phyloP scores from a whole-genome alignment of 179 eudicot species.

The Spergularia azorica region DNA sequence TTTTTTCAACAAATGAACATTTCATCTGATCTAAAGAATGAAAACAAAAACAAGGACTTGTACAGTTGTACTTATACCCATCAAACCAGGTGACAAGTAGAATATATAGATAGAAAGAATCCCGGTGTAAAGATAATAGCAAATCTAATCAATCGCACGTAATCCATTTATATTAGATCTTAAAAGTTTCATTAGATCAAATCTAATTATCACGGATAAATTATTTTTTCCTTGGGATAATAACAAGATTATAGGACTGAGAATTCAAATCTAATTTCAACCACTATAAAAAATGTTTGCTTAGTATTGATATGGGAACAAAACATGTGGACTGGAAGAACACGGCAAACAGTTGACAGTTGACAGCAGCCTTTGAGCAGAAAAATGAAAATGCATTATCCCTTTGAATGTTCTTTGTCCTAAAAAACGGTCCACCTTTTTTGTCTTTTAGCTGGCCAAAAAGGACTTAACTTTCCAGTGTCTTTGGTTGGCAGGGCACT shows the following conservation, averaged over 20 bases:
- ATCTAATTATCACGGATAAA: no score
- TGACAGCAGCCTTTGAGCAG: background rate
- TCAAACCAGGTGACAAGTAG: no score
- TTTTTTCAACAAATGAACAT: no score
- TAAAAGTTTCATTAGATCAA: no score
- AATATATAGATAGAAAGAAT: no score
- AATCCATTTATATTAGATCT: no score
- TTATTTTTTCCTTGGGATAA: no score
- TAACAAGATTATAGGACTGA: background rate
- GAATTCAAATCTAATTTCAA: background rate
- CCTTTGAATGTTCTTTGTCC: background rate
- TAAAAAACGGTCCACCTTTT: background rate
- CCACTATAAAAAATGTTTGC: background rate
- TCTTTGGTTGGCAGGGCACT: slow-evolving; percentile 4
- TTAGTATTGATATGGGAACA: background rate
- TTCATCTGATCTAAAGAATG: no score
- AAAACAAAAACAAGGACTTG: no score
- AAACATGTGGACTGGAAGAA: slow-evolving; percentile 1
- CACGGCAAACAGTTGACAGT: background rate
- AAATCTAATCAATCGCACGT: no score
- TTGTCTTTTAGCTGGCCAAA: background rate
- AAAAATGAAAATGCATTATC: background rate
- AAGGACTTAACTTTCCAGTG: background rate
- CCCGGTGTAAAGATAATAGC: no score
- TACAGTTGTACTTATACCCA: no score